These are phyloP conservation scores for Hyphodiscus sp. DNA, from an alignment of 2,329 filamentous ascomycete species.

Conservation along the genomic window DNA sequence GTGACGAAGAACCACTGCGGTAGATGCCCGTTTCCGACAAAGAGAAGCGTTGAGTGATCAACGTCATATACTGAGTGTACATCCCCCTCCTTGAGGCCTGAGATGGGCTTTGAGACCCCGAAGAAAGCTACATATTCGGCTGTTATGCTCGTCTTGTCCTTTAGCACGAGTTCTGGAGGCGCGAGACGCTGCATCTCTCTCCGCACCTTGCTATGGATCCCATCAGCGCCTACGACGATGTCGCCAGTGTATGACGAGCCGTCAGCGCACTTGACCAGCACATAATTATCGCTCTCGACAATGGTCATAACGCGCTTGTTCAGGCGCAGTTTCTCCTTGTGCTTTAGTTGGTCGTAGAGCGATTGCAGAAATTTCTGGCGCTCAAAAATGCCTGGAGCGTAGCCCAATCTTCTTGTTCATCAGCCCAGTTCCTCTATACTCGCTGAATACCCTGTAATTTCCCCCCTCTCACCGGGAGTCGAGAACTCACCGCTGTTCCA, in stretches of 20 bases:
- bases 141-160: constrained; percentile 13
- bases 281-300: constrained; percentile 4
- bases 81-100: constrained; percentile 9
- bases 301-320: constrained; percentile 15
- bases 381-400: constrained; percentile 12
- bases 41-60: constrained; percentile 15
- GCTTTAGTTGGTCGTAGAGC: constrained; percentile 18
- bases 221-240: neutral
- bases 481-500: constrained; percentile 11
- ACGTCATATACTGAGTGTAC: constrained; percentile 7
- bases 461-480: neutral
- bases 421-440: neutral
- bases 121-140: constrained; percentile 21
- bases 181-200: constrained; percentile 25
- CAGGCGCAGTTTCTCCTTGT: constrained; percentile 13
- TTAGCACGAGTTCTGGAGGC: neutral
- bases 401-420: constrained; percentile 12
- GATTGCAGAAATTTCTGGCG: constrained; percentile 12
- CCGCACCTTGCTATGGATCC: constrained; percentile 4
- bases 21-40: constrained; percentile 9
- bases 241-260: neutral
- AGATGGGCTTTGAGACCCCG: constrained; percentile 9
- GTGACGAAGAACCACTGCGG: constrained; percentile 22
- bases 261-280: neutral
- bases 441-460: neutral